phyloP scores from a whole-genome alignment of 257 asterid genomes.

The Petunia secreta region DNA sequence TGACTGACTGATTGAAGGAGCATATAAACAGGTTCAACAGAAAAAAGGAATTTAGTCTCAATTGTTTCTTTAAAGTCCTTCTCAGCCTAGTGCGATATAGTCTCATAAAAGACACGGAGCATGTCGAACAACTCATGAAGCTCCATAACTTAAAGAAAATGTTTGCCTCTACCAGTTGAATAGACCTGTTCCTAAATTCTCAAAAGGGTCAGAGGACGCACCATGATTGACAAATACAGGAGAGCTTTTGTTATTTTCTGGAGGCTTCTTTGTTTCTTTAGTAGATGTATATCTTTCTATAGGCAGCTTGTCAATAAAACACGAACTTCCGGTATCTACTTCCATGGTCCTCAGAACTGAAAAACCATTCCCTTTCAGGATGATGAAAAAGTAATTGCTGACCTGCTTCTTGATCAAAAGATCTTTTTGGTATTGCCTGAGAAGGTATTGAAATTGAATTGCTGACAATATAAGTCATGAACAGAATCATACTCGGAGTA shows the following conservation, averaged over 20 bases:
- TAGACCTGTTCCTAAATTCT: not conserved
- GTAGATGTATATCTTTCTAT: constrained; percentile 46
- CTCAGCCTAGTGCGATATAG: not conserved
- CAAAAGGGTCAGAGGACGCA: constrained; percentile 31
- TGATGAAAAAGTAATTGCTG: constrained; percentile 13
- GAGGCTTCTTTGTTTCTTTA: constrained; percentile 48
- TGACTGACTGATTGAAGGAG: not conserved
- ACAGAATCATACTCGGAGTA: not conserved
- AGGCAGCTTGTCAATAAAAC: constrained; percentile 53
- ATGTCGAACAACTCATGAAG: not conserved
- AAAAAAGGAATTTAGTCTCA: not conserved
- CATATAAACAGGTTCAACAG: not conserved
- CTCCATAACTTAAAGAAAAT: not conserved
- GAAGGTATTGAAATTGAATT: constrained; percentile 17
- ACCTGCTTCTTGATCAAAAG: constrained; percentile 31
- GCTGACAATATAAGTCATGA: not conserved
- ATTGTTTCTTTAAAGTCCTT: not conserved
- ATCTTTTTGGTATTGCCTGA: constrained; percentile 22
- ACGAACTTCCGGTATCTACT: constrained; percentile 45
- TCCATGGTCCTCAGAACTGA: constrained; percentile 47
- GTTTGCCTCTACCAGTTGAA: not conserved
- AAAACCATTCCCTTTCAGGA: constrained; percentile 55
- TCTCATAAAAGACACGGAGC: not conserved
- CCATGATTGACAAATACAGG: constrained; percentile 70
- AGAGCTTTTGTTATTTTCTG: constrained; percentile 43